These are phyloP conservation scores for Mucor racemosus DNA, from an alignment of 371 early-diverging fungal species.

Conservation along the genomic window DNA sequence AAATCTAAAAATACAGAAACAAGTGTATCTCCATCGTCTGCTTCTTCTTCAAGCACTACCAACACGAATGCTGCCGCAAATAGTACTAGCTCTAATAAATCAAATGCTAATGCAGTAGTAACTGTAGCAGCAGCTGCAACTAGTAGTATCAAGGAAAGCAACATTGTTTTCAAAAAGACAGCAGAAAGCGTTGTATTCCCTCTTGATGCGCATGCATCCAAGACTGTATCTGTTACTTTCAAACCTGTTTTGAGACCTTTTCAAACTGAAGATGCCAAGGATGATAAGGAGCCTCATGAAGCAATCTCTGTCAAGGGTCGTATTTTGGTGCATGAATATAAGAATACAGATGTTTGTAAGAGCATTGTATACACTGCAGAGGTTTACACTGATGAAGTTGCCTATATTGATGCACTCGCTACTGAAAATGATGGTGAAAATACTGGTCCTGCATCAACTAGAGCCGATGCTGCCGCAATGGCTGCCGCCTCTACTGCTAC, in stretches of 20 bases:
- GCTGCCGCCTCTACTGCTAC: neutral
- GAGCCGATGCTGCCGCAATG: neutral
- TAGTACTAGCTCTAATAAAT: no score
- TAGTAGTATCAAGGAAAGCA: constrained; percentile 31
- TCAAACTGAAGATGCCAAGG: constrained; percentile 5
- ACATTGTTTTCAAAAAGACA: constrained; percentile 64
- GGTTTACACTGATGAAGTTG: constrained; percentile 49
- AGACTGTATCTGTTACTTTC: constrained; percentile 68
- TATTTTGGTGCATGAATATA: constrained; percentile 86
- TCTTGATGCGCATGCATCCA: constrained; percentile 73
- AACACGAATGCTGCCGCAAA: neutral
- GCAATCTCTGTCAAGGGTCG: constrained; percentile 50
- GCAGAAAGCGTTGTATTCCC: constrained; percentile 78
- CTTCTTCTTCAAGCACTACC: neutral
- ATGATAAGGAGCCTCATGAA: neutral
- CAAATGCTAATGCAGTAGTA: neutral
- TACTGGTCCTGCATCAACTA: constrained; percentile 6
- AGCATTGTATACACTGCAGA: constrained; percentile 64
- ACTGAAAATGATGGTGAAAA: constrained; percentile 25
- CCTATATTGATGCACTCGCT: constrained; percentile 43
- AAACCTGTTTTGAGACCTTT: constrained; percentile 52
- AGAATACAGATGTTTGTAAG: constrained; percentile 89
- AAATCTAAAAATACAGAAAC: constrained; percentile 1
- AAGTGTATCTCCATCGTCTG: constrained; percentile 6
- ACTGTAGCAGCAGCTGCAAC: neutral